Conservation (phyloP, 371 early-diverging fungal genomes). For the Cladochytrium tenue region DNA sequence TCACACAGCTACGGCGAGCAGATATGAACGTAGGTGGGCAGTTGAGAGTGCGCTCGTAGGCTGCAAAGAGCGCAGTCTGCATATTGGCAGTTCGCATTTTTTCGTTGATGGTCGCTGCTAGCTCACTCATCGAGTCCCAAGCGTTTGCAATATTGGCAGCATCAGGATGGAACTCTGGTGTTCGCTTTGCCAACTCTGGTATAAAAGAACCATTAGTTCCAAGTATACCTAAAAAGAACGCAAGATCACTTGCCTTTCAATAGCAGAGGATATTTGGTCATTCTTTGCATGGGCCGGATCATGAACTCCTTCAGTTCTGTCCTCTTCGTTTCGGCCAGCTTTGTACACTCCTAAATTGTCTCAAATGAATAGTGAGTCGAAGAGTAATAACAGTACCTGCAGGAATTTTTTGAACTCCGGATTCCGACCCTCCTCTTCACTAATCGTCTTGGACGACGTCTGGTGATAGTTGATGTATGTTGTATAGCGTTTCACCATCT, state of each 20-base stretch:
- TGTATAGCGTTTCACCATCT: slow-evolving; percentile 30
- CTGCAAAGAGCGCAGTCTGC: slow-evolving; percentile 34
- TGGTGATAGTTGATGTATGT: slow-evolving; percentile 43
- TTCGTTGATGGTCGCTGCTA: slow-evolving; percentile 71
- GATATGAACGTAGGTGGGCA: slow-evolving; percentile 46
- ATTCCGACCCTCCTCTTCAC: slow-evolving; percentile 34
- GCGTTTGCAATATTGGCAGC: slow-evolving; percentile 59
- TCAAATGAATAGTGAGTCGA: background rate
- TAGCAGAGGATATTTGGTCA: slow-evolving; percentile 50
- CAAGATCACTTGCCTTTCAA: slow-evolving; percentile 27
- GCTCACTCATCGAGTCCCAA: slow-evolving; percentile 56
- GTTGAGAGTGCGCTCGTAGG: slow-evolving; percentile 42
- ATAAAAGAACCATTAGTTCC: background rate
- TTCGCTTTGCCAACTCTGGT: slow-evolving; percentile 63
- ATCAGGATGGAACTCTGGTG: slow-evolving; percentile 66
- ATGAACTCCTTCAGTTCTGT: slow-evolving; percentile 45
- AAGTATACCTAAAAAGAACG: background rate
- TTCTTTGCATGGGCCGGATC: slow-evolving; percentile 52
- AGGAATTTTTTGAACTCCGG: slow-evolving; percentile 38
- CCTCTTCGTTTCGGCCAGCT: slow-evolving; percentile 27
- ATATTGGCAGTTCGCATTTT: slow-evolving; percentile 16
- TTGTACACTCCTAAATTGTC: slow-evolving; percentile 12
- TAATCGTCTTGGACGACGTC: slow-evolving; percentile 37
- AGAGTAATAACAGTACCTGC: slow-evolving; percentile 10
- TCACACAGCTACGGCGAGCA: slow-evolving; percentile 28